phyloP scores from a whole-genome alignment of 106 monocot species.

The Dendrobium huoshanense region DNA sequence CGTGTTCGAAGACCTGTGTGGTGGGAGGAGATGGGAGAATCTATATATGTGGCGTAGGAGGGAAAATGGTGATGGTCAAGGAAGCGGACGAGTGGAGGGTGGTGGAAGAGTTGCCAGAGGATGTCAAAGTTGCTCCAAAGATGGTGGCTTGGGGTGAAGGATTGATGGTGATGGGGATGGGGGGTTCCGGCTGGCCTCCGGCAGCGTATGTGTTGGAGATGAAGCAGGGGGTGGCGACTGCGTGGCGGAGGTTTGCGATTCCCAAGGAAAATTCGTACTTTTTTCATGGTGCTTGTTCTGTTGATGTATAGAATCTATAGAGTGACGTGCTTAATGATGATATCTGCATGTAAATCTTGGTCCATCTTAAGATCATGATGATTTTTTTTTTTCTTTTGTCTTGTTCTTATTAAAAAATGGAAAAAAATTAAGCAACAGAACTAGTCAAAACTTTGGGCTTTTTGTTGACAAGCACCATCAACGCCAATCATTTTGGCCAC shows the following conservation, averaged over 20 bases:
- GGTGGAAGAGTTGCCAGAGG: slow-evolving; percentile 24
- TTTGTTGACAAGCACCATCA: too few species aligned
- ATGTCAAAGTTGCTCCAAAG: slow-evolving; percentile 23
- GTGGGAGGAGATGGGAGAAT: slow-evolving; percentile 34
- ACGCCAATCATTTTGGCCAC: too few species aligned
- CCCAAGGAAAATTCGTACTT: slow-evolving; percentile 29
- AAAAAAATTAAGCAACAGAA: too few species aligned
- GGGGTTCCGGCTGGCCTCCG: slow-evolving; percentile 18
- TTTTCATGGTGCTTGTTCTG: slow-evolving; percentile 24
- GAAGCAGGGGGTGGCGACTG: not conserved
- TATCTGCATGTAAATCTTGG: not conserved
- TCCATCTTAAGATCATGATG: not conserved
- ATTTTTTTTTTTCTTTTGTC: too few species aligned
- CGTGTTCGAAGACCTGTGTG: slow-evolving; percentile 22
- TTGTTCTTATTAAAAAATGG: slow-evolving; percentile 21
- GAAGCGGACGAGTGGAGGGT: slow-evolving; percentile 32
- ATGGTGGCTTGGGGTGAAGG: slow-evolving; percentile 13
- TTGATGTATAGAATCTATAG: not conserved
- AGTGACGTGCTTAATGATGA: not conserved
- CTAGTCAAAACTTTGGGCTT: too few species aligned
- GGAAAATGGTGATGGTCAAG: slow-evolving; percentile 23
- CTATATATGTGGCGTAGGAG: slow-evolving; percentile 12
- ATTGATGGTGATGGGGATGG: slow-evolving; percentile 25
- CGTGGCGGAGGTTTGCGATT: slow-evolving; percentile 23
- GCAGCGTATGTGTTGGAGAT: slow-evolving; percentile 21